Conservation (phyloP, 1,284 basidiomycete species). For the Neonothopanus nambi region DNA sequence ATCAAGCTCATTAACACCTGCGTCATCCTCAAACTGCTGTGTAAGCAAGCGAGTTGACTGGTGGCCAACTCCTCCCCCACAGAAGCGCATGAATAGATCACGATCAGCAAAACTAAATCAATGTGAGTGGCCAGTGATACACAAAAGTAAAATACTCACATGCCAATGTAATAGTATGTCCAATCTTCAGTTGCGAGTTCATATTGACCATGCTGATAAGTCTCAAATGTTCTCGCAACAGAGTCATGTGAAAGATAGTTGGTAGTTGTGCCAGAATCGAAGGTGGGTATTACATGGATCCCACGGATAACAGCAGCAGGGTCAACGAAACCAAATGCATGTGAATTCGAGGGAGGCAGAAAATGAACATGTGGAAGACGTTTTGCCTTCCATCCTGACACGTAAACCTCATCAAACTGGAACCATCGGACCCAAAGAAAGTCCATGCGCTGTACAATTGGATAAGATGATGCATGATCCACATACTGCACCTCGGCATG, state of each 20-base stretch:
- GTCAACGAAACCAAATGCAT: conserved; percentile 9
- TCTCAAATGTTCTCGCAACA: conserved; percentile 2
- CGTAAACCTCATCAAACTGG: neutral
- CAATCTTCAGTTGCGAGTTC: conserved; percentile 22
- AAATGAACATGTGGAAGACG: conserved; percentile 4
- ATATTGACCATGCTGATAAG: neutral
- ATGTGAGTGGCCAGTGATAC: neutral
- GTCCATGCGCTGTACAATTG: neutral
- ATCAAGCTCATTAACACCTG: neutral
- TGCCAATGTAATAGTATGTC: conserved; percentile 18
- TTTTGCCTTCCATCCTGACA: conserved; percentile 4
- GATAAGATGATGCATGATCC: too few species aligned
- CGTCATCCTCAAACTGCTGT: neutral
- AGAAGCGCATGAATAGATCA: conserved; percentile 16
- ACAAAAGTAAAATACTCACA: conserved; percentile 13
- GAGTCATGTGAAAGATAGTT: conserved; percentile 3
- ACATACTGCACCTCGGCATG: conserved; percentile 28
- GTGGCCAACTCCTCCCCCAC: conserved; percentile 18
- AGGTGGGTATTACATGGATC: conserved; percentile 7
- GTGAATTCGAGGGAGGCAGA: neutral
- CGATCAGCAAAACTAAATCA: conserved; percentile 13
- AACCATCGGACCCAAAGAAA: too few species aligned
- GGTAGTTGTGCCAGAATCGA: conserved; percentile 19
- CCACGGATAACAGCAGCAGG: neutral
- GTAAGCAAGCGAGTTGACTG: neutral